Conservation (phyloP, 202 grass and related monocot genomes). For the Brachypodium distachyon region DNA sequence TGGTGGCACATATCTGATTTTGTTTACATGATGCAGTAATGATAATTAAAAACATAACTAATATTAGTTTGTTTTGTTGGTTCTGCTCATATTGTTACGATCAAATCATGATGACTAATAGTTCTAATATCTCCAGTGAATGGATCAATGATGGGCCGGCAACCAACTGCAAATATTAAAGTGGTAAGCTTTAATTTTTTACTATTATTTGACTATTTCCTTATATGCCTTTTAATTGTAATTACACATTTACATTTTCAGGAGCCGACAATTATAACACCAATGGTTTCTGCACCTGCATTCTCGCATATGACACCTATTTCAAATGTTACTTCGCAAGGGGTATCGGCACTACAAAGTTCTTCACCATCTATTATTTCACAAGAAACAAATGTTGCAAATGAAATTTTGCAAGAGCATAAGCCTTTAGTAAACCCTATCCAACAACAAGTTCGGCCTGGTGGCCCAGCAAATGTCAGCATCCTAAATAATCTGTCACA, state of each 20-base stretch:
- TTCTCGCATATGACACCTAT: slow-evolving; percentile 49
- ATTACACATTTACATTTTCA: slow-evolving; percentile 29
- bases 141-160: slow-evolving; percentile 47
- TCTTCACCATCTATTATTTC: slow-evolving; percentile 76
- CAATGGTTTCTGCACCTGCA: slow-evolving; percentile 54
- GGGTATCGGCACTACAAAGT: slow-evolving; percentile 51
- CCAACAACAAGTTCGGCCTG: slow-evolving; percentile 57
- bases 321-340: slow-evolving; percentile 62
- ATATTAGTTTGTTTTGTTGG: not conserved
- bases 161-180: slow-evolving; percentile 68
- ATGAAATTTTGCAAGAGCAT: slow-evolving; percentile 75
- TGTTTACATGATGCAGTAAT: not conserved
- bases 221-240: not conserved
- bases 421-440: slow-evolving; percentile 68
- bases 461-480: slow-evolving; percentile 65
- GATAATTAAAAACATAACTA: not conserved
- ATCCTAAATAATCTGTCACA: slow-evolving; percentile 86
- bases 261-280: slow-evolving; percentile 62
- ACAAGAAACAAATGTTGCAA: slow-evolving; percentile 62
- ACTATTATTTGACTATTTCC: not conserved
- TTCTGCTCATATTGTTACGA: not conserved
- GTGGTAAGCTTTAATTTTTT: slow-evolving; percentile 39
- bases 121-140: slow-evolving; percentile 44
- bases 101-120: slow-evolving; percentile 19
- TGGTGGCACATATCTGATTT: not conserved